These are phyloP conservation scores for Handroanthus guayacan DNA, from an alignment of 257 asterid genomes.

Conservation along the genomic window DNA sequence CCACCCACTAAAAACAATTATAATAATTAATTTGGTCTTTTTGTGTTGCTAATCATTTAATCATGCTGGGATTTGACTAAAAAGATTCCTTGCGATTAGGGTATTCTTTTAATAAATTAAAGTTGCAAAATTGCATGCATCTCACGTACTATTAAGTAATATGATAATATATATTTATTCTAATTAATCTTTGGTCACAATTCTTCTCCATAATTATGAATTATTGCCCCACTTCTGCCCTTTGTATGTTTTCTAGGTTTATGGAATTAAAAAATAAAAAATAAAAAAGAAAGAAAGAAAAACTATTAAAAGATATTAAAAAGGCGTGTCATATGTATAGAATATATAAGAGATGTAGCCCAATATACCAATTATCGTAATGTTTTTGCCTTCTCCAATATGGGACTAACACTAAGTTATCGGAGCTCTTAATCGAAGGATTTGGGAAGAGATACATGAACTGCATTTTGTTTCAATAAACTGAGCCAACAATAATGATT, in stretches of 20 bases:
- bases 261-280: too few species aligned
- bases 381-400: too few species aligned
- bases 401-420: too few species aligned
- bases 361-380: too few species aligned
- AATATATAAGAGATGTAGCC: too few species aligned
- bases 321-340: too few species aligned
- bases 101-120: background rate
- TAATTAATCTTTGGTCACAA: slow-evolving; percentile 1
- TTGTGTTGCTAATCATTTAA: slow-evolving; percentile 37
- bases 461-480: too few species aligned
- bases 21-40: background rate
- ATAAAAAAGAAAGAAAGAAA: too few species aligned
- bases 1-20: background rate
- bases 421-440: too few species aligned
- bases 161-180: background rate
- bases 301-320: too few species aligned
- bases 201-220: background rate
- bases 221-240: background rate
- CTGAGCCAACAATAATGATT: too few species aligned
- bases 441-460: too few species aligned
- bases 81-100: slow-evolving; percentile 30
- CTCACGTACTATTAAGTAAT: slow-evolving; percentile 18
- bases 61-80: slow-evolving; percentile 35
- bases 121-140: slow-evolving; percentile 19
- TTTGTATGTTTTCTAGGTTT: background rate